A percentile compares a stretch with the other conserved stretches of the same genome.
These are phyloP conservation scores for Pyrus hybrid DNA, from an alignment of 331 rosid species.

Conservation along the genomic window DNA sequence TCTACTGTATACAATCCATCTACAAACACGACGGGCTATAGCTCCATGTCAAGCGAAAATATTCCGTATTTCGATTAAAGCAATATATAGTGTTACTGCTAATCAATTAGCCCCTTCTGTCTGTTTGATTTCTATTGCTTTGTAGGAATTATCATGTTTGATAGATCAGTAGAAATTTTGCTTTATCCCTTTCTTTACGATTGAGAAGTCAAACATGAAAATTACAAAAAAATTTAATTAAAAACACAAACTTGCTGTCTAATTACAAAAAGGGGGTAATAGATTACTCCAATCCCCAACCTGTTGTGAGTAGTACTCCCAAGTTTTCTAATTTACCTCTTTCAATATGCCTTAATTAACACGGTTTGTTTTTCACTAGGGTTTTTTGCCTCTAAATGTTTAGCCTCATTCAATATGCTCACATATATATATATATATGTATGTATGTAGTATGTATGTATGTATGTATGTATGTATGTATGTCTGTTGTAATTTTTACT, in stretches of 20 bases:
- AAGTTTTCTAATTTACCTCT: neutral
- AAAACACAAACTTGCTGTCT: neutral
- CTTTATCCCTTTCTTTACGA: neutral
- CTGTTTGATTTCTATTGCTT: neutral
- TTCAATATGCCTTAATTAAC: neutral
- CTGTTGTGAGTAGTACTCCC: neutral
- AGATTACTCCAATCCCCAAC: neutral
- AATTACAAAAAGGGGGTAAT: neutral
- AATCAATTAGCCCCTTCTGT: neutral
- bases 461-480: too few relatives aligned
- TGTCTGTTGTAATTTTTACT: neutral
- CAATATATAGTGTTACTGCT: neutral
- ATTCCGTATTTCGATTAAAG: slow-evolving; percentile 47
- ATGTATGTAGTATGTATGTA: too few relatives aligned
- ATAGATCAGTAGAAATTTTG: neutral
- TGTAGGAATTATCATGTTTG: neutral
- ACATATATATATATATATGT: too few relatives aligned
- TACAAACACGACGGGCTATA: slow-evolving; percentile 50
- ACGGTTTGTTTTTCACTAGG: neutral
- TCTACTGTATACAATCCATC: slow-evolving; percentile 51
- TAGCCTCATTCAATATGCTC: too few relatives aligned
- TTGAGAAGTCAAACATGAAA: slow-evolving; percentile 2
- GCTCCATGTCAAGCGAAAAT: slow-evolving; percentile 60
- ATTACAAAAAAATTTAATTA: neutral
- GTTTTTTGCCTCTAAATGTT: neutral